Conservation (phyloP, 768 basidiomycete species). For the Phylloporus scabripes region DNA sequence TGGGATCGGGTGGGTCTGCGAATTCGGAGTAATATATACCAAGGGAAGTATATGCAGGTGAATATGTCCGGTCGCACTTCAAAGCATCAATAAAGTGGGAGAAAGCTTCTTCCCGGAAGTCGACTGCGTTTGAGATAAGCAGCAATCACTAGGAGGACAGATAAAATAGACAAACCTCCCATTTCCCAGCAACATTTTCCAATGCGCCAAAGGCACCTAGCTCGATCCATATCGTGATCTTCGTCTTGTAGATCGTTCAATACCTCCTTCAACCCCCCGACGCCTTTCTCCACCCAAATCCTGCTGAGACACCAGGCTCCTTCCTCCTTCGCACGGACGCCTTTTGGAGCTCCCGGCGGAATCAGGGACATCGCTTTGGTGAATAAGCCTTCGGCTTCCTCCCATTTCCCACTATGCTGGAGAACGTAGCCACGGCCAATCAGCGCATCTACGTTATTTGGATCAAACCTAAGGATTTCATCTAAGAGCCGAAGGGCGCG, state of each 20-base stretch:
- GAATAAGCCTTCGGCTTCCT: conserved; percentile 61
- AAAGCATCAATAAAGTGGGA: conserved; percentile 74
- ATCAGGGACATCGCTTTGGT: conserved; percentile 46
- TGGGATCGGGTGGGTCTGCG: conserved; percentile 67
- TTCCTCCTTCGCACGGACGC: conserved; percentile 72
- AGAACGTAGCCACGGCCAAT: conserved; percentile 74
- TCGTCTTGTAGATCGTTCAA: conserved; percentile 40
- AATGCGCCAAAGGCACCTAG: conserved; percentile 80
- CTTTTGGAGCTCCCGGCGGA: conserved; percentile 40
- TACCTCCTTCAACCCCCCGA: conserved; percentile 44
- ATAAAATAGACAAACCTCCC: conserved; percentile 45
- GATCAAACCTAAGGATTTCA: conserved; percentile 58
- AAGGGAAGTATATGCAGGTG: conserved; percentile 90
- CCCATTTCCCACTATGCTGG: conserved; percentile 60
- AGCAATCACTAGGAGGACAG: not conserved
- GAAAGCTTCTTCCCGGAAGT: conserved; percentile 61
- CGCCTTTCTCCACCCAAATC: conserved; percentile 48
- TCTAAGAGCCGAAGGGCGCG: conserved; percentile 73
- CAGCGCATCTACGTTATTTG: conserved; percentile 58
- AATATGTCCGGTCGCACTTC: conserved; percentile 68
- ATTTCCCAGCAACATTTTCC: conserved; percentile 72
- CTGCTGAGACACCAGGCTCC: conserved; percentile 69
- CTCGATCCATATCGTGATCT: conserved; percentile 51
- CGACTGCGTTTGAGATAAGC: conserved; percentile 31
- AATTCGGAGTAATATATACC: conserved; percentile 83